Evolutionary conservation across 2,329 filamentous ascomycete species (phyloP), one percentile per base, ranked within the genome.

Genomic region (Rhynchosporium graminicola): DNA sequence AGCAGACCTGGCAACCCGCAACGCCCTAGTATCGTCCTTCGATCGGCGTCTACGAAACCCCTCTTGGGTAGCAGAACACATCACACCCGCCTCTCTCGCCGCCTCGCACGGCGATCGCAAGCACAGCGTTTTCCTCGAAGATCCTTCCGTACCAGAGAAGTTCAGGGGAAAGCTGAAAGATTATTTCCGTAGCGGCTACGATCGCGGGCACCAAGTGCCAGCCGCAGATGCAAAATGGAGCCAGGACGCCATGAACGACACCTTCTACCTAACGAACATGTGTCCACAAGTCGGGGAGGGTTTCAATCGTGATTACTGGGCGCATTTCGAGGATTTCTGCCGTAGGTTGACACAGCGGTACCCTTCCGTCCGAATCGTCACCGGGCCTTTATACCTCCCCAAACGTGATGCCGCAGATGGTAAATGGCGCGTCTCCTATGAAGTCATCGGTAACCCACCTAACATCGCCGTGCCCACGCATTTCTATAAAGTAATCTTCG

Each of bases 241-340:
- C 66, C 95, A 99, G 78, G 77, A 84, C 42, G 93, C 95, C 67
- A 97, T 99, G 92, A 87, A 99, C 78, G 91, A 91, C 62, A 99
- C 95, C 2, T 99, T 99, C 74, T 88, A 86, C 73, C 83, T 99
- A 61, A 89, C 84, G 74, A 99, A 99, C 80, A 99, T 99, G 93
- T 97, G 93, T 74, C 95, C 95, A 38, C 95, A 99, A 79, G 95
- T 99, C 36, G 95, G 95, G 69, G 92, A 97, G 74, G 95, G 95
- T 63, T 99, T 99, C 83, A 99, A 99, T 80, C 85, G 95, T 57
- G 95, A 99, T 79, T 99, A 99, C 84, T 99, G 95, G 95, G 90
- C 95, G 43, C 95, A 99, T 76, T 93, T 99, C 69, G 95, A 99
- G 79, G 94, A 97, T 74, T 99, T 98, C 74, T 97, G 94, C 78